Evolutionary conservation across 2,329 filamentous ascomycete species (phyloP).

Genomic region (Aspergillus fructus): DNA sequence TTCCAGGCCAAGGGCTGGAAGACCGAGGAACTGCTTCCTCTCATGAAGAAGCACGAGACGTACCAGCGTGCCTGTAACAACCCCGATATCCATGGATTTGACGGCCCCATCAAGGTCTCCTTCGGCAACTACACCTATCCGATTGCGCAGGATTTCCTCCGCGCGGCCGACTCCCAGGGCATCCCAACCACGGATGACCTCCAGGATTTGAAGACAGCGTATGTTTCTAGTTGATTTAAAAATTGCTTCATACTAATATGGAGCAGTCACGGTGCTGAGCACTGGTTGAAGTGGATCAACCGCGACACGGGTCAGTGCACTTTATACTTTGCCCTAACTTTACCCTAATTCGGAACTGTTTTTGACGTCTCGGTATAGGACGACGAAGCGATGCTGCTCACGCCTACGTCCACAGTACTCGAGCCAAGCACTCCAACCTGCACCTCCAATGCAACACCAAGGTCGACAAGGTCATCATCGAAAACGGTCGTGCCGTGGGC

Average conservation of each 20-base stretch:
- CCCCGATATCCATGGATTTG: conserved; percentile 67
- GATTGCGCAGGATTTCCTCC: conserved; percentile 77
- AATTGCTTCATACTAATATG: not conserved
- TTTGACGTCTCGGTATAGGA: conserved; percentile 51
- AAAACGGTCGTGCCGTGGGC: conserved; percentile 69
- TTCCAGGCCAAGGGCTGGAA: conserved; percentile 79
- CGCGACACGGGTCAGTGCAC: conserved; percentile 48
- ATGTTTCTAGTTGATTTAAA: conserved; percentile 5
- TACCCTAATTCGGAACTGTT: not conserved
- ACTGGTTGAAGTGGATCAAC: conserved; percentile 87
- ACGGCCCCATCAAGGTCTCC: conserved; percentile 78
- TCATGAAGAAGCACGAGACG: conserved; percentile 80
- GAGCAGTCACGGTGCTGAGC: conserved; percentile 65
- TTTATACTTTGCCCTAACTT: not conserved
- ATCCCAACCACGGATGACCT: conserved; percentile 75
- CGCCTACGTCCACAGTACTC: conserved; percentile 74
- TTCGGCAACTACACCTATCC: conserved; percentile 81
- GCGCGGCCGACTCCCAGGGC: conserved; percentile 69
- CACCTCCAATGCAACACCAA: conserved; percentile 75
- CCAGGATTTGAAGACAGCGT: conserved; percentile 61
- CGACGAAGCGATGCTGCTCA: conserved; percentile 75
- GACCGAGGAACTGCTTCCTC: conserved; percentile 70
- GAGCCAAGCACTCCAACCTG: conserved; percentile 67
- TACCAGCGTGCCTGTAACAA: conserved; percentile 68
- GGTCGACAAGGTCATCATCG: conserved; percentile 73